phyloP scores from a whole-genome alignment of 495 filamentous ascomycete genomes.

The Letharia lupina region DNA sequence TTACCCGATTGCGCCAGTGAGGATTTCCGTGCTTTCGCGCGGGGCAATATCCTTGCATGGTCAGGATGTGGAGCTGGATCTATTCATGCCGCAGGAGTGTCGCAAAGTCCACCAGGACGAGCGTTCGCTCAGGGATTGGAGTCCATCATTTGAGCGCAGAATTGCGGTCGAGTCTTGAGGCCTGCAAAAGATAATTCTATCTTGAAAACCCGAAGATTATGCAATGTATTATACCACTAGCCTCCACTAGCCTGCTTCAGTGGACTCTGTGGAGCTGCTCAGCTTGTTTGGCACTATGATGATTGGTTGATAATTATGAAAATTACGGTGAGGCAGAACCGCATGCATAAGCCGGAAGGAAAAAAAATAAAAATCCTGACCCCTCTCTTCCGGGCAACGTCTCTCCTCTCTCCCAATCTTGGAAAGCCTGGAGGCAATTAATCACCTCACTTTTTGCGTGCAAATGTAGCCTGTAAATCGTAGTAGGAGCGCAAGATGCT shows the following conservation, averaged over 20 bases:
- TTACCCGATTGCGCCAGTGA: slow-evolving; percentile 5
- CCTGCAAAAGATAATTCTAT: not conserved
- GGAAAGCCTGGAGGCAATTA: not conserved
- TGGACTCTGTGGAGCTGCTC: not conserved
- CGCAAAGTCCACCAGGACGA: not conserved
- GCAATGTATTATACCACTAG: slow-evolving; percentile 6
- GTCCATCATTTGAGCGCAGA: not conserved
- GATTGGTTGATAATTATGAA: slow-evolving; percentile 6
- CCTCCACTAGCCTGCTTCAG: not conserved
- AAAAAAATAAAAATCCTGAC: not conserved
- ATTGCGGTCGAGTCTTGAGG: not conserved
- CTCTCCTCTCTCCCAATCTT: not conserved
- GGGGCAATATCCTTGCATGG: slow-evolving; percentile 6
- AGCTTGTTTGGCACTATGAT: not conserved
- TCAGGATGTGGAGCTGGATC: not conserved
- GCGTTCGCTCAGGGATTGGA: not conserved
- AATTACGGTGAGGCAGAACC: not conserved
- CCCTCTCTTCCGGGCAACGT: not conserved
- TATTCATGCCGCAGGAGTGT: not conserved
- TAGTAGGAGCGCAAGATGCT: not conserved
- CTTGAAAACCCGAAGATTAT: not conserved
- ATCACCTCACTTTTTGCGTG: not conserved
- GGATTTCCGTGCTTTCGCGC: slow-evolving; percentile 2
- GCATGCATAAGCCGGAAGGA: not conserved
- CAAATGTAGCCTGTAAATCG: not conserved